Conservation (phyloP, 2,329 filamentous ascomycete genomes). For the Neonectria hederae region DNA sequence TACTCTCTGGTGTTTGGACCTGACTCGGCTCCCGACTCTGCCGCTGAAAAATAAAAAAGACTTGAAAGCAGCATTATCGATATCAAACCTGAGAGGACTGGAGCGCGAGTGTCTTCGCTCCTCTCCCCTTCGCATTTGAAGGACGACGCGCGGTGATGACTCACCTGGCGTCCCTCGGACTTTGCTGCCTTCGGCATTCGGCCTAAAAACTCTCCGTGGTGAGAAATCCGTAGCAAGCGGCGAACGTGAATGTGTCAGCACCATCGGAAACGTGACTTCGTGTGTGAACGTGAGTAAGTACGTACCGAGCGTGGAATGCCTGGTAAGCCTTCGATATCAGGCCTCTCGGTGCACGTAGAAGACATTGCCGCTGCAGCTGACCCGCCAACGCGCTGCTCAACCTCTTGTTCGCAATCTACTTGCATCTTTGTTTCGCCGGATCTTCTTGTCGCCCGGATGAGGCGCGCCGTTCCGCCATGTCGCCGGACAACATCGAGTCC, state of each 20-base stretch:
- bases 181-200: slow-evolving; percentile 39
- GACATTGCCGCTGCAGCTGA: neutral
- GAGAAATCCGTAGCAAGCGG: slow-evolving; percentile 23
- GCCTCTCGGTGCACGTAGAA: slow-evolving; percentile 12
- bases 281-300: slow-evolving; percentile 23
- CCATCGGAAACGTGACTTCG: slow-evolving; percentile 30
- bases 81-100: neutral
- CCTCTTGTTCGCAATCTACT: neutral
- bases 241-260: slow-evolving; percentile 11
- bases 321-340: slow-evolving; percentile 18
- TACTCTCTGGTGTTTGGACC: neutral
- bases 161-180: slow-evolving; percentile 31
- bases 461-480: slow-evolving; percentile 25
- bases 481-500: slow-evolving; percentile 37
- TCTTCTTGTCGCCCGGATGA: slow-evolving; percentile 31
- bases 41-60: neutral
- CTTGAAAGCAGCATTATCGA: no score
- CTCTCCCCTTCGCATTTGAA: slow-evolving; percentile 1
- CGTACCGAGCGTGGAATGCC: slow-evolving; percentile 19
- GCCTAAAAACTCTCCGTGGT: slow-evolving; percentile 30
- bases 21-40: neutral
- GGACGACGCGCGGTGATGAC: slow-evolving; percentile 25
- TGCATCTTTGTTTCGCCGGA: slow-evolving; percentile 7
- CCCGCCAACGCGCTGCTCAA: neutral
- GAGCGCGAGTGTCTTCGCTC: slow-evolving; percentile 10